Evolutionary conservation across 2,329 filamentous ascomycete genomes (phyloP), one percentile per base, ranked within the genome.

Genomic region (Ceratocystis cacaofunesta): DNA sequence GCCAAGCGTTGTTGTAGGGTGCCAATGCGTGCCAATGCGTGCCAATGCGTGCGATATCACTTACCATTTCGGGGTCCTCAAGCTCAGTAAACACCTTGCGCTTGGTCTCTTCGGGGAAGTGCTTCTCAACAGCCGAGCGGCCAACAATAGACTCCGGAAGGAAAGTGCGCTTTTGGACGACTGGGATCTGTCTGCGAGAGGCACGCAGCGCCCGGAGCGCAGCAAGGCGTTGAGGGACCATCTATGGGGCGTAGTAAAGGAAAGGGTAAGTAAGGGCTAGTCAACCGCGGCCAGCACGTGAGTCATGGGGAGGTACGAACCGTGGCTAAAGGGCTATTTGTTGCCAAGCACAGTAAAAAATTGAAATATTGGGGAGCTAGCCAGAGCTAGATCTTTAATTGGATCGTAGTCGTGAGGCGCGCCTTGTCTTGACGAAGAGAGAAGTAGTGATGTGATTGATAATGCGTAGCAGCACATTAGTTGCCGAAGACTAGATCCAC

Each of bases 1-100:
- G 36, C 36, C 36, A 41, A 41, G 36, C 10, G 36, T 12, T 41
- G 36, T 41, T 41, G 36, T 41, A 41, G 10, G 36, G 36, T 41
- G 36, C 22, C 19, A 25, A 52, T 52, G 6, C 3, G 12, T 52
- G 36, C 22, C 19, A 25, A 52, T 52, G 6, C 3, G 12, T 52
- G n/a, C 52, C 55, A 30, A 30, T 50, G n/a, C 25, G 55, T 17
- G 44, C 28, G 1, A 52, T 68, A 48, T 65, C 44, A 78, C 82
- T 75, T 71, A 87, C 85, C 84, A 85, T 84, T 69, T 77, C 78
- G 25, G 87, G 87, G 70, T 88, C 85, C 72, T 87, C 81, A 63
- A 82, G 79, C 36, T 87, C 84, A 67, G 77, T 79, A 65, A 83
- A 71, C 2, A 65, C 70, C 50, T 78, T 76, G 12, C 76, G 76